These are phyloP conservation scores for Phytophthora uliginosa DNA, from an alignment of 352 stramenopile genomes.

Conservation along the genomic window DNA sequence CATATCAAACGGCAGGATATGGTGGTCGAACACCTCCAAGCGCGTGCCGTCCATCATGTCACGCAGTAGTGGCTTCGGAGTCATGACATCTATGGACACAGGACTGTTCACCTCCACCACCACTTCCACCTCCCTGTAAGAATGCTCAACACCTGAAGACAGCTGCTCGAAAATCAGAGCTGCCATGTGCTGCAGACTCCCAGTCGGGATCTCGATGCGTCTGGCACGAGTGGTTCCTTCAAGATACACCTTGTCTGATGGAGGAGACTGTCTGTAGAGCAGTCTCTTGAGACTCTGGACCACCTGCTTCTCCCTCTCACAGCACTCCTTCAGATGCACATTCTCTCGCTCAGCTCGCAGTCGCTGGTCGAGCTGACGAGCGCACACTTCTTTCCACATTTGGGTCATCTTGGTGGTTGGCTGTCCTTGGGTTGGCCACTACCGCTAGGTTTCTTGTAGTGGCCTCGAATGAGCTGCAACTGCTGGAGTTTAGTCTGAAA, in stretches of 20 bases:
- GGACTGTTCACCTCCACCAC: slow-evolving; percentile 30
- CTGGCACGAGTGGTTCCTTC: slow-evolving; percentile 14
- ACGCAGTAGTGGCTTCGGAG: slow-evolving; percentile 26
- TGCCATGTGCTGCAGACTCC: slow-evolving; percentile 11
- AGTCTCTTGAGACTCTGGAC: slow-evolving; percentile 29
- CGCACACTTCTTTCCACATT: slow-evolving; percentile 23
- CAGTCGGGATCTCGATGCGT: slow-evolving; percentile 28
- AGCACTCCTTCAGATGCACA: slow-evolving; percentile 27
- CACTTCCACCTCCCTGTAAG: slow-evolving; percentile 38
- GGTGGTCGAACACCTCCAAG: slow-evolving; percentile 42
- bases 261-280: slow-evolving; percentile 16
- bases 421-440: neutral
- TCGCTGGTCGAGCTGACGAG: slow-evolving; percentile 26
- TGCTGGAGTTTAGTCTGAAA: slow-evolving; percentile 25
- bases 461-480: slow-evolving; percentile 15
- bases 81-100: slow-evolving; percentile 10
- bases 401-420: neutral
- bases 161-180: slow-evolving; percentile 43
- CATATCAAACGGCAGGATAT: slow-evolving; percentile 46
- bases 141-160: slow-evolving; percentile 34
- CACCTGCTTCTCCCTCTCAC: slow-evolving; percentile 22
- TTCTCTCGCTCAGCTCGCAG: slow-evolving; percentile 31
- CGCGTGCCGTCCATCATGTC: slow-evolving; percentile 40
- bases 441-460: neutral
- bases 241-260: slow-evolving; percentile 5